Evolutionary conservation across 1,284 basidiomycete genomes (phyloP), one percentile per base, ranked within the genome.

Genomic region (Boletus smithii): DNA sequence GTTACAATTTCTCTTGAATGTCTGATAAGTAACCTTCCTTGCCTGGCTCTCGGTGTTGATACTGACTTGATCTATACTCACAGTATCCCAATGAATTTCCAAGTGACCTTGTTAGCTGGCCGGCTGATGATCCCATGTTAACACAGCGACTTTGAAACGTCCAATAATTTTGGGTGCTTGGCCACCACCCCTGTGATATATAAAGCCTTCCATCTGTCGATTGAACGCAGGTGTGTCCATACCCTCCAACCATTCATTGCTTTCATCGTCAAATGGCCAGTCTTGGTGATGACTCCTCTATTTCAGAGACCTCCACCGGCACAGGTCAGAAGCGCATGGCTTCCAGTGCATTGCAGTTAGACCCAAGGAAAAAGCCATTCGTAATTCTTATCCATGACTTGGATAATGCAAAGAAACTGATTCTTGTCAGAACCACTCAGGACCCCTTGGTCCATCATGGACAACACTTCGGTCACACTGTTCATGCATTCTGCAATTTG

Each of bases 371-470:
- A 36, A 36, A 22, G 11, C 34, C 11, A 9, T 36, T 36, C 14
- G 18, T 36, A 32, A n/a, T n/a, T n/a, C n/a, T n/a, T n/a, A n/a
- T n/a, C n/a, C n/a, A n/a, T n/a, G n/a, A n/a, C n/a, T n/a, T n/a
- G n/a, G n/a, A n/a, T n/a, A n/a, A n/a, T n/a, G n/a, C n/a, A n/a
- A n/a, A n/a, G n/a, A n/a, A n/a, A 26, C 24, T 26, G 5, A 26
- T 26, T 26, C 24, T 26, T 26, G 24, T 5, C 24, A 26, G 24
- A 5, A 26, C 24, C 24, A 42, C 40, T 16, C 41, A 50, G 10
- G 47, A 55, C 36, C 49, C 49, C 8, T 24, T 54, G 13, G 41
- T 55, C 9, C 47, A 54, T 27, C 44, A 49, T n/a, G 35, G 54
- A 8, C 27, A 8, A 20, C 54, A 55, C 18, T 55, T 55, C 11